Evolutionary conservation across 192 early-diverging fungal species (phyloP), one percentile per base, ranked within the genome.

Genomic region (Entomortierella parvispora): DNA sequence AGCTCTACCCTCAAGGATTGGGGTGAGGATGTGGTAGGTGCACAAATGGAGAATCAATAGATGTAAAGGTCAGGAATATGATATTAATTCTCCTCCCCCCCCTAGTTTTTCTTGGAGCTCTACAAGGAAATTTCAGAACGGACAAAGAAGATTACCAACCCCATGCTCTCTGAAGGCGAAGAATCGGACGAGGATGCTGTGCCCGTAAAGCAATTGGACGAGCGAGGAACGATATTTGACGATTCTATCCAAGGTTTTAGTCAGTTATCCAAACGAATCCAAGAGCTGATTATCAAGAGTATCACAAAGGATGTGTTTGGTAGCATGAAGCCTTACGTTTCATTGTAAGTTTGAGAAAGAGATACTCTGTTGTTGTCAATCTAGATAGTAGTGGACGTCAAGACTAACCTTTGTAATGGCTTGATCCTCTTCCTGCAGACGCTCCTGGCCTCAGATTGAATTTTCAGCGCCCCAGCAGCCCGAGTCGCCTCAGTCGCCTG

Each of bases 1-100:
- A 57, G 65, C 18, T 76, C 79, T 32, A 68, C 68, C 1, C 63
- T 88, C 4, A 75, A 72, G 44, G 82, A 85, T 32, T 86, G 85
- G 87, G 80, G 74, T 14, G 87, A 88, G 57, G 83, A 88, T 59
- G 69, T 80, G 43, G 87, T 88, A 85, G 62, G 68, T n/a, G n/a
- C n/a, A n/a, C n/a, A n/a, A n/a, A n/a, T n/a, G n/a, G n/a, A n/a
- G n/a, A n/a, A n/a, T n/a, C n/a, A n/a, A n/a, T n/a, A n/a, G n/a
- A n/a, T n/a, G n/a, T n/a, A n/a, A n/a, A n/a, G n/a, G n/a, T n/a
- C n/a, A n/a, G n/a, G n/a, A n/a, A n/a, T n/a, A n/a, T n/a, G n/a
- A n/a, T n/a, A n/a, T n/a, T n/a, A n/a, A n/a, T n/a, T n/a, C n/a
- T n/a, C n/a, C n/a, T n/a, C n/a, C n/a, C n/a, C n/a, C n/a, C 26